Evolutionary conservation across 164 flowering plant species (phyloP).

Genomic region (Malania oleifera): DNA sequence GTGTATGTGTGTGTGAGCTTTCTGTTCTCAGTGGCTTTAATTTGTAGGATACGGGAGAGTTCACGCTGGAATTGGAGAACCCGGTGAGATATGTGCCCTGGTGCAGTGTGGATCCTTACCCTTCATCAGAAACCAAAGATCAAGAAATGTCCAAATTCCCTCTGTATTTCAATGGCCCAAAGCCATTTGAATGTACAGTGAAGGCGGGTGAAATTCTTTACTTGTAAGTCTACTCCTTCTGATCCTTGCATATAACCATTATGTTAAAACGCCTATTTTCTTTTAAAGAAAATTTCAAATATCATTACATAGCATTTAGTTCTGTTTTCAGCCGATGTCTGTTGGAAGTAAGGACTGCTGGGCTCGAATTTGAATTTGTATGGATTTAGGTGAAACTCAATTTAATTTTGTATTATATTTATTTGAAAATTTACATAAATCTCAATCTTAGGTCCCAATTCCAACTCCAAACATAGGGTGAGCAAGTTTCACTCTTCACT

Average conservation of each 20-base stretch:
- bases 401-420: no score
- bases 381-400: no score
- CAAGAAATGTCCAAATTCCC: slow-evolving; percentile 50
- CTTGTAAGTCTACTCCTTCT: slow-evolving; percentile 45
- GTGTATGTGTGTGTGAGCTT: neutral
- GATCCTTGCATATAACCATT: neutral
- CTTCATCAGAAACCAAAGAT: slow-evolving; percentile 36
- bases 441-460: no score
- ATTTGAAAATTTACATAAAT: no score
- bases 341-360: no score
- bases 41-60: slow-evolving; percentile 52
- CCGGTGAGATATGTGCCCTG: slow-evolving; percentile 77
- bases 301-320: no score
- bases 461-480: no score
- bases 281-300: no score
- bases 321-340: no score
- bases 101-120: slow-evolving; percentile 91
- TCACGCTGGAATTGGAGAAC: slow-evolving; percentile 61
- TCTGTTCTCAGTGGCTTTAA: neutral
- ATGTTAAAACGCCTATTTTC: no score
- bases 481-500: no score
- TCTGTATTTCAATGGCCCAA: slow-evolving; percentile 75
- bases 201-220: slow-evolving; percentile 95
- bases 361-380: no score
- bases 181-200: slow-evolving; percentile 75